Percentiles rank a stretch among this genome's conserved stretches.
Conservation (phyloP, 441 rosid species). For the Metrosideros polymorpha region DNA sequence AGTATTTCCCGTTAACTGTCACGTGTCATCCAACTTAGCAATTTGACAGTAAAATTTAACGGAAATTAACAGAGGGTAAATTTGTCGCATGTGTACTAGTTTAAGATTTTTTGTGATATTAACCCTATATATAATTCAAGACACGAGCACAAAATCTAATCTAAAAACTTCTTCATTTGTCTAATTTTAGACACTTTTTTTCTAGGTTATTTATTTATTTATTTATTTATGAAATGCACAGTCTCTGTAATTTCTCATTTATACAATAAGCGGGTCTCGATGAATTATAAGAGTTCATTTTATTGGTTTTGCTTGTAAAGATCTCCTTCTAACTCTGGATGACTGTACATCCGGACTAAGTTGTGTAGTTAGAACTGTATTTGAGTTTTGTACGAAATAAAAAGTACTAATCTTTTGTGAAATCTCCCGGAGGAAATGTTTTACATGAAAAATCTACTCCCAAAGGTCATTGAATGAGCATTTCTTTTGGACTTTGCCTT, state of each 20-base stretch:
- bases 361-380: fast-evolving
- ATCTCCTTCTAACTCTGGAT: neutral
- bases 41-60: no score
- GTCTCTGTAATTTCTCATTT: neutral
- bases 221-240: no score
- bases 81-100: no score
- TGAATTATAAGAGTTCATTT: neutral
- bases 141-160: neutral
- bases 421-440: no score
- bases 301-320: neutral
- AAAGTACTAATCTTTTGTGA: neutral
- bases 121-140: no score
- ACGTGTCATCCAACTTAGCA: no score
- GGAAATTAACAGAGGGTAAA: no score
- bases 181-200: neutral
- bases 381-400: neutral
- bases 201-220: no score
- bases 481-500: neutral
- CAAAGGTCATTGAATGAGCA: neutral
- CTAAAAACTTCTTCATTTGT: neutral
- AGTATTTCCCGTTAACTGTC: no score
- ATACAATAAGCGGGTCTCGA: neutral
- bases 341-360: neutral
- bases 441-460: neutral
- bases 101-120: no score